A percentile compares a stretch with the other conserved stretches of the same genome.
Evolutionary conservation across 805 yeast species (phyloP).

Genomic region (Metschnikowia noctiluminum): DNA sequence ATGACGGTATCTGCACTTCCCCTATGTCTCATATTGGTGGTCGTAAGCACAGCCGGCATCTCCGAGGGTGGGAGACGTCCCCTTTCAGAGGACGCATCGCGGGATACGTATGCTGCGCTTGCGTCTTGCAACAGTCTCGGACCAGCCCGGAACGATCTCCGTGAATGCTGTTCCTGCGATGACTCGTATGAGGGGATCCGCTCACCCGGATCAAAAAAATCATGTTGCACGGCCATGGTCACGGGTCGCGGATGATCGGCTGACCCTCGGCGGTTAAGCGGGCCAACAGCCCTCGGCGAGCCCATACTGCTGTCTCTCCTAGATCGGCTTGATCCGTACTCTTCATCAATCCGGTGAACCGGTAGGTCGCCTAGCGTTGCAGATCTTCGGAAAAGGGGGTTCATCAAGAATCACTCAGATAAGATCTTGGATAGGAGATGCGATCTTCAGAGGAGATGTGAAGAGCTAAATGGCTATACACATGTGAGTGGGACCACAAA

Average conservation of each 20-base stretch:
- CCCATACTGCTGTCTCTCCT: too few species aligned
- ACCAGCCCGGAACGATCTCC: constrained; percentile 7
- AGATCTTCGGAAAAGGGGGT: background rate
- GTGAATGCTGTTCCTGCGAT: constrained; percentile 30
- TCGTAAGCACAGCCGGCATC: constrained; percentile 11
- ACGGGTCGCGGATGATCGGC: background rate
- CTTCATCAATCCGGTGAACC: constrained; percentile 14
- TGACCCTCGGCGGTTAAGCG: too few species aligned
- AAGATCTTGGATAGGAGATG: background rate
- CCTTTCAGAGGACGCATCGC: background rate
- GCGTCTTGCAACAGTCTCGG: constrained; percentile 4
- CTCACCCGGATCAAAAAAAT: constrained; percentile 29
- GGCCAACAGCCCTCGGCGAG: too few species aligned
- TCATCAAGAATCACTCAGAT: background rate
- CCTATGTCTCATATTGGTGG: constrained; percentile 11
- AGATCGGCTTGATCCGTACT: background rate
- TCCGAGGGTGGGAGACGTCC: constrained; percentile 4
- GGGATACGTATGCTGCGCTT: background rate
- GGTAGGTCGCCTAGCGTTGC: constrained; percentile 7
- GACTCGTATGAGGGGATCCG: constrained; percentile 42
- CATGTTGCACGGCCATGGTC: constrained; percentile 16
- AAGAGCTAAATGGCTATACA: background rate
- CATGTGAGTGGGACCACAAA: too few species aligned
- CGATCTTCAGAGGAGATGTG: background rate
- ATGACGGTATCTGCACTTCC: background rate